phyloP scores from a whole-genome alignment of 2,329 filamentous ascomycete species.

The Diaporthe citri region DNA sequence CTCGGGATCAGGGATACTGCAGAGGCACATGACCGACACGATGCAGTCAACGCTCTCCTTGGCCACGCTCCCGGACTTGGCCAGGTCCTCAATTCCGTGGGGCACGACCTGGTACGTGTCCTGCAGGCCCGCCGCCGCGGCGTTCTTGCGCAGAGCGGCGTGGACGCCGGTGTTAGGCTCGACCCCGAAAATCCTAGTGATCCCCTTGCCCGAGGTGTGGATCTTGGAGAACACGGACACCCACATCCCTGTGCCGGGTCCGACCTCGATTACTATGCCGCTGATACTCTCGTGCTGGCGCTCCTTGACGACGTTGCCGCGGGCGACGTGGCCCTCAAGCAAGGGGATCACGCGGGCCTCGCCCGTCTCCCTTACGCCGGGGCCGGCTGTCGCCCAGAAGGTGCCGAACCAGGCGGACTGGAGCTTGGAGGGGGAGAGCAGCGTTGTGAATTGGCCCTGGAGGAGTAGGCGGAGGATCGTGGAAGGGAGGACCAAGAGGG shows the following conservation, averaged over 20 bases:
- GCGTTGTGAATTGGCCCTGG: slow-evolving; percentile 60
- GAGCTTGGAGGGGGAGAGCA: slow-evolving; percentile 58
- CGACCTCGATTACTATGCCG: slow-evolving; percentile 73
- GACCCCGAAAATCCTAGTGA: slow-evolving; percentile 70
- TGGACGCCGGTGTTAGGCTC: slow-evolving; percentile 73
- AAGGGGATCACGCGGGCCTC: slow-evolving; percentile 64
- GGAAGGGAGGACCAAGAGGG: slow-evolving; percentile 62
- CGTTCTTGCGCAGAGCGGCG: slow-evolving; percentile 57
- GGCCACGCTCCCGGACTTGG: slow-evolving; percentile 57
- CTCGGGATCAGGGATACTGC: slow-evolving; percentile 72
- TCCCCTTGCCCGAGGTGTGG: slow-evolving; percentile 37
- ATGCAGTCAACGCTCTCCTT: slow-evolving; percentile 69
- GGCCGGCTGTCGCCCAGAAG: slow-evolving; percentile 71
- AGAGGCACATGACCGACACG: slow-evolving; percentile 72
- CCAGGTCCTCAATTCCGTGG: slow-evolving; percentile 71
- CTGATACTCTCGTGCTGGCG: slow-evolving; percentile 45
- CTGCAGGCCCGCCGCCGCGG: slow-evolving; percentile 65
- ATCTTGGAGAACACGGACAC: slow-evolving; percentile 60
- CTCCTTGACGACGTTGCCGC: slow-evolving; percentile 47
- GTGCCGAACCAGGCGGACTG: slow-evolving; percentile 68
- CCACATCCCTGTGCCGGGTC: slow-evolving; percentile 73
- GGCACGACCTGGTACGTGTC: slow-evolving; percentile 73
- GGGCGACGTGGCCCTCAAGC: slow-evolving; percentile 61
- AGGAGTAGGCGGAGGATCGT: slow-evolving; percentile 59
- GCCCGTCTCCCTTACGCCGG: slow-evolving; percentile 58